phyloP scores from a whole-genome alignment of 2,329 filamentous ascomycete species.

The Fusarium citri region DNA sequence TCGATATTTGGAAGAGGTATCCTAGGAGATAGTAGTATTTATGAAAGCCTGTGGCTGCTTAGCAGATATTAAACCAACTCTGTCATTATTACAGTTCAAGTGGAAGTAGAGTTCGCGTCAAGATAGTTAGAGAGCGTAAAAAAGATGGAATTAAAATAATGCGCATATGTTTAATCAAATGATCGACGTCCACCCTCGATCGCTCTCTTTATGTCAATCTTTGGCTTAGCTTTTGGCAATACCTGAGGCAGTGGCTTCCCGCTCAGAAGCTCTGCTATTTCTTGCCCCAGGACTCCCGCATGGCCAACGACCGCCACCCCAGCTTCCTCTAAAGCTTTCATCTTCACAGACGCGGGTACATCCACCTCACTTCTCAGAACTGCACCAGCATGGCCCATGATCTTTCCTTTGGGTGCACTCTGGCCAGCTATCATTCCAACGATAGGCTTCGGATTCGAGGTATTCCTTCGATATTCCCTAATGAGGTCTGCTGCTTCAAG shows the following conservation, averaged over 20 bases:
- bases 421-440: slow-evolving; percentile 74
- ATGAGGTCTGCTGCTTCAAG: slow-evolving; percentile 79
- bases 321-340: slow-evolving; percentile 49
- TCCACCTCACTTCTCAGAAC: slow-evolving; percentile 55
- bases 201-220: neutral
- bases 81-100: neutral
- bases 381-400: slow-evolving; percentile 81
- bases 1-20: neutral
- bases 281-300: neutral
- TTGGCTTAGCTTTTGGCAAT: neutral
- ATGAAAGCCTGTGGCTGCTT: neutral
- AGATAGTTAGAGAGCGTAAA: neutral
- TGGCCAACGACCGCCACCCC: slow-evolving; percentile 51
- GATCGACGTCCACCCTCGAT: neutral
- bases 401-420: slow-evolving; percentile 68
- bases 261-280: neutral
- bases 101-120: neutral
- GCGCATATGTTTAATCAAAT: neutral
- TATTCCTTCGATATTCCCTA: slow-evolving; percentile 66
- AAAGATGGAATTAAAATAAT: neutral
- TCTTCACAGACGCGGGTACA: slow-evolving; percentile 46
- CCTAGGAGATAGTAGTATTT: neutral
- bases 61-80: neutral
- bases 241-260: neutral
- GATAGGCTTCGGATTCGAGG: slow-evolving; percentile 71